Conservation (phyloP, 1,284 basidiomycete species). For the Puccinia triticina region DNA sequence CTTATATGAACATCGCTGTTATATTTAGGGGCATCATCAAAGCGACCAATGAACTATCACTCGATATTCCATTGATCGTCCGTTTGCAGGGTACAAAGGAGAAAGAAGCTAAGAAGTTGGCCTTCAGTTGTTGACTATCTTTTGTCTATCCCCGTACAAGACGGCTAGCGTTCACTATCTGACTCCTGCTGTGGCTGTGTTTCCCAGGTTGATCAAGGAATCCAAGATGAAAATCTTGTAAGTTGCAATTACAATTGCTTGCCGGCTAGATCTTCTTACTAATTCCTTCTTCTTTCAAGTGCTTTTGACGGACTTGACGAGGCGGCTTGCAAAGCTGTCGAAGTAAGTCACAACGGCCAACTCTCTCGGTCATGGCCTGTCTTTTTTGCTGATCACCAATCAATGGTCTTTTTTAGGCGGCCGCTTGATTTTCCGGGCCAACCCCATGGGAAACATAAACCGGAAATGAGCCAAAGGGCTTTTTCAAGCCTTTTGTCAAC, state of each 20-base stretch:
- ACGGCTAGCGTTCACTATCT: background rate
- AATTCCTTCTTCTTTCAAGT: conserved; percentile 55
- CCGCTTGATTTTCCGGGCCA: background rate
- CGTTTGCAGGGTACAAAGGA: conserved; percentile 97
- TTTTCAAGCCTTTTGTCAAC: background rate
- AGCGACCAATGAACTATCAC: conserved; percentile 85
- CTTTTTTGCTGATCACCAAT: background rate
- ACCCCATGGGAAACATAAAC: too few species aligned
- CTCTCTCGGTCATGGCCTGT: background rate
- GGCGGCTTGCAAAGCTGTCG: conserved; percentile 59
- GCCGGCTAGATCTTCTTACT: conserved; percentile 53
- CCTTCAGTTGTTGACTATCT: conserved; percentile 59
- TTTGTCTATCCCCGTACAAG: conserved; percentile 24
- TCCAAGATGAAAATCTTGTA: conserved; percentile 85
- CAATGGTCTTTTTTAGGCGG: background rate
- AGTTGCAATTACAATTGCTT: background rate
- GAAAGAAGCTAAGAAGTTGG: conserved; percentile 84
- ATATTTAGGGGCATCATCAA: conserved; percentile 87
- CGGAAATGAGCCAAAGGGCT: too few species aligned
- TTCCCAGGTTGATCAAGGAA: conserved; percentile 78
- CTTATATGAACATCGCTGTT: background rate
- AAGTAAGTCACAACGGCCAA: conserved; percentile 36
- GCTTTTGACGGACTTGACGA: conserved; percentile 83
- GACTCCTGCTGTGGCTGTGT: background rate
- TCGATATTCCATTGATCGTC: conserved; percentile 87